Percentiles rank a stretch among this genome's conserved stretches.
Evolutionary conservation across 148 eudicot species (phyloP).

Genomic region (Camellia lanceoleosa): DNA sequence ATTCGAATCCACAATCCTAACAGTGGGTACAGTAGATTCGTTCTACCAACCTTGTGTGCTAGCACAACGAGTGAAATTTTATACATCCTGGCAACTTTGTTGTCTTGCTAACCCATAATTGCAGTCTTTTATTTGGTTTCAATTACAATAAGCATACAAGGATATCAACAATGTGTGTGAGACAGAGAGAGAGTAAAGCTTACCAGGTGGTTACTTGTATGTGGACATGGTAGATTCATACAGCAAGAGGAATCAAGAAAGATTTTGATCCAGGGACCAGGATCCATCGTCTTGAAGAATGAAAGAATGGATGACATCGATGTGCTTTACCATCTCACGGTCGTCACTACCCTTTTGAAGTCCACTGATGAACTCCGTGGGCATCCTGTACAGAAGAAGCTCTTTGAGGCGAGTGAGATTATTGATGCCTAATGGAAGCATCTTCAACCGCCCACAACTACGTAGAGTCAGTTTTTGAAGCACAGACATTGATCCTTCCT

Average conservation of each 20-base stretch:
- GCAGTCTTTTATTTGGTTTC: too few species aligned
- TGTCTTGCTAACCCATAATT: too few species aligned
- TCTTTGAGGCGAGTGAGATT: conserved; percentile 16
- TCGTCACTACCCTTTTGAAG: not conserved
- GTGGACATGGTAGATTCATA: too few species aligned
- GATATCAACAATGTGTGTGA: too few species aligned
- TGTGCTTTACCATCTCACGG: not conserved
- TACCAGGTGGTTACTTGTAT: too few species aligned
- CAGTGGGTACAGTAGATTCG: too few species aligned
- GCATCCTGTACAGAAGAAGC: conserved; percentile 20
- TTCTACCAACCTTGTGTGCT: too few species aligned
- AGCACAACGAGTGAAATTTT: too few species aligned
- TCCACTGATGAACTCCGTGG: conserved; percentile 8
- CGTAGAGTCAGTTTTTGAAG: conserved; percentile 16
- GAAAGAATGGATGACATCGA: not conserved
- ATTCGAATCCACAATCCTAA: too few species aligned
- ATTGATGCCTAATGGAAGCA: conserved; percentile 15
- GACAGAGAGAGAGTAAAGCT: too few species aligned
- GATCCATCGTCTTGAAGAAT: not conserved
- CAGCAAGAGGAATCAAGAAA: not conserved
- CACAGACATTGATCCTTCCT: conserved; percentile 18
- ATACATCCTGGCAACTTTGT: too few species aligned
- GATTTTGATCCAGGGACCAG: not conserved
- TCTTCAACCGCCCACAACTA: not conserved
- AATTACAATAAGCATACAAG: too few species aligned